Percentiles rank a stretch among this genome's conserved stretches.
Evolutionary conservation across 192 early-diverging fungal genomes (phyloP).

Genomic region (Backusella circina): DNA sequence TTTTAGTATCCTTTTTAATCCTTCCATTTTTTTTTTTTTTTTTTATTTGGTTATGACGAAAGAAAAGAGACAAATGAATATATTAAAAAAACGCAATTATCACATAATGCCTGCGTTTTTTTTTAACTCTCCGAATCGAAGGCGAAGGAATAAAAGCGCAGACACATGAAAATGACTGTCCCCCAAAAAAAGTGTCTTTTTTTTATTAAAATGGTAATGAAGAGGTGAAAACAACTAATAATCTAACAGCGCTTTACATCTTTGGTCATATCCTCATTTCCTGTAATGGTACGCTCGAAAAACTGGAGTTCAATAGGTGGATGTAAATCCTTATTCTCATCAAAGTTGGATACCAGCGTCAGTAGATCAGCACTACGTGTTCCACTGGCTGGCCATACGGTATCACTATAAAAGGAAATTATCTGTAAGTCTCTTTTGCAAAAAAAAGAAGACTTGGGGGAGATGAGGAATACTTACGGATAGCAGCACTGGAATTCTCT

Average conservation of each 20-base stretch:
- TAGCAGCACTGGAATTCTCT: conserved; percentile 26
- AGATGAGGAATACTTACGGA: conserved; percentile 10
- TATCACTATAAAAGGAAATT: conserved; percentile 12
- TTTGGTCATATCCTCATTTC: conserved; percentile 1
- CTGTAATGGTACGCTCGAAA: conserved; percentile 22
- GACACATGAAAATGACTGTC: not conserved
- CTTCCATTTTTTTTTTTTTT: not conserved
- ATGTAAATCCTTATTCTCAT: conserved; percentile 15
- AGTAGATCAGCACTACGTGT: conserved; percentile 20
- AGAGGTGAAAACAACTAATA: not conserved
- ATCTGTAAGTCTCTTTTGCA: no score
- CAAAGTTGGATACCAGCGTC: conserved; percentile 7
- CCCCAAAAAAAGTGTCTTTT: not conserved
- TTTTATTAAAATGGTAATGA: not conserved
- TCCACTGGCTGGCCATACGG: conserved; percentile 24
- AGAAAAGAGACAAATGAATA: not conserved
- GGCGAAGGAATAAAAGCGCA: not conserved
- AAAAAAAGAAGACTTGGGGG: no score
- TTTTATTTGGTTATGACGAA: no score
- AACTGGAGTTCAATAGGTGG: conserved; percentile 6
- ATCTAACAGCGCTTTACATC: not conserved
- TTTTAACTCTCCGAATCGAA: not conserved
- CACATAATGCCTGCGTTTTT: not conserved
- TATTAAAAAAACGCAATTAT: not conserved
- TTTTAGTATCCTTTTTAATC: conserved; percentile 2